Percentiles rank a stretch among this genome's conserved stretches.
Conservation (phyloP, 495 filamentous ascomycete genomes). For the Neurospora sp. region DNA sequence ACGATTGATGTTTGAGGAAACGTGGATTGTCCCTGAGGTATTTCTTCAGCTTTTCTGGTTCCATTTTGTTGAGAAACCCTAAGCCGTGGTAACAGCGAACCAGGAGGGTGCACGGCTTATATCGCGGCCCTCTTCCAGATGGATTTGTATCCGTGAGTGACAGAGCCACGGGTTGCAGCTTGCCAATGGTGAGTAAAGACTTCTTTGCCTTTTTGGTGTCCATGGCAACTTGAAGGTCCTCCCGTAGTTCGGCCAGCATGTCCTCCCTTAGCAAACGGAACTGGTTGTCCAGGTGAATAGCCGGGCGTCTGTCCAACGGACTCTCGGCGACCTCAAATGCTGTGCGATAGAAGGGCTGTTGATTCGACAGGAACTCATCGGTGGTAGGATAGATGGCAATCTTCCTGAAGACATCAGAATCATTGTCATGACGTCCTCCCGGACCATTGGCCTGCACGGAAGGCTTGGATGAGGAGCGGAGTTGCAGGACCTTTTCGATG, state of each 20-base stretch:
- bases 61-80: slow-evolving; percentile 24
- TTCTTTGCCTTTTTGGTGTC: slow-evolving; percentile 34
- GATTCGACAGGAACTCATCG: slow-evolving; percentile 53
- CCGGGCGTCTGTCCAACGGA: slow-evolving; percentile 28
- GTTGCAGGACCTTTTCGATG: slow-evolving; percentile 16
- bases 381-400: slow-evolving; percentile 59
- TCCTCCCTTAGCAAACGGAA: slow-evolving; percentile 72
- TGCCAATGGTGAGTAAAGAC: background rate
- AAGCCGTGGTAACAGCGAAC: slow-evolving; percentile 39
- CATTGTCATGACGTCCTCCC: slow-evolving; percentile 75
- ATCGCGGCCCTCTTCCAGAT: slow-evolving; percentile 6
- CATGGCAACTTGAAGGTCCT: slow-evolving; percentile 42
- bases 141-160: background rate
- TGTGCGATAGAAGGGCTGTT: slow-evolving; percentile 48
- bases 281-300: slow-evolving; percentile 61
- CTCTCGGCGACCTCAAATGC: slow-evolving; percentile 31
- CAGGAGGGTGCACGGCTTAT: slow-evolving; percentile 33
- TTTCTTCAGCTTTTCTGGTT: slow-evolving; percentile 27
- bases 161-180: slow-evolving; percentile 11
- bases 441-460: slow-evolving; percentile 20
- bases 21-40: slow-evolving; percentile 38
- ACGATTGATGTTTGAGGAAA: slow-evolving; percentile 48
- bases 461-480: slow-evolving; percentile 1
- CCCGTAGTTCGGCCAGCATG: slow-evolving; percentile 56
- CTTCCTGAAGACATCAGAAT: slow-evolving; percentile 49